Conservation (phyloP, 202 grass and related monocot species). For the Saccharum hybrid region DNA sequence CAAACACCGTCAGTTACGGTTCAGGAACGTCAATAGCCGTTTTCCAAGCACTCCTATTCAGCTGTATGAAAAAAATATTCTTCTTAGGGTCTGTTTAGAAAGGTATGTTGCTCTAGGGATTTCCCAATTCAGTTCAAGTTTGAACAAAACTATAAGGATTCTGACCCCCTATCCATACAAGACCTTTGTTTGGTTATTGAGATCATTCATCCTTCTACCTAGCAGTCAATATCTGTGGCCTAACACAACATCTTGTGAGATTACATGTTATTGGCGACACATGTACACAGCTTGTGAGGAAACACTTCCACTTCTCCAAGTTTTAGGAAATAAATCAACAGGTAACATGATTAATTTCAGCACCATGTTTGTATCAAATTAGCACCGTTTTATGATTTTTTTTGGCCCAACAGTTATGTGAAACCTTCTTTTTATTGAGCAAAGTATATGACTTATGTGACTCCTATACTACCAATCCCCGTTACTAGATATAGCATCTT, state of each 20-base stretch:
- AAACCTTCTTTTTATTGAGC: conserved; percentile 1
- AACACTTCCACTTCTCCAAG: conserved; percentile 26
- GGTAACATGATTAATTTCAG: not conserved
- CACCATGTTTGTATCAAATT: not conserved
- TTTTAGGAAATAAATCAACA: conserved; percentile 26
- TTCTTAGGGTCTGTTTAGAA: not conserved
- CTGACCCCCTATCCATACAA: not conserved
- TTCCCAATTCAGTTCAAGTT: not conserved
- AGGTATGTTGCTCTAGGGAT: not conserved
- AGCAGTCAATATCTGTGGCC: not conserved
- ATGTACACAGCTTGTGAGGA: not conserved
- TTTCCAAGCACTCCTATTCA: too few relatives aligned
- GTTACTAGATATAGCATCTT: not conserved
- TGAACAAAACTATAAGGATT: not conserved
- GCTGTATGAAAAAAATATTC: not conserved
- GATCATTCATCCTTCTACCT: not conserved
- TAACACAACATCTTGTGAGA: not conserved
- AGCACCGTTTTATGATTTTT: not conserved
- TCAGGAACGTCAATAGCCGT: too few relatives aligned
- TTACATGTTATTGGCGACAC: not conserved
- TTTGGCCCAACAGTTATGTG: not conserved
- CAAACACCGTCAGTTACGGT: too few relatives aligned
- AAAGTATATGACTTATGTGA: conserved; percentile 15
- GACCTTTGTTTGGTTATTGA: conserved; percentile 25
- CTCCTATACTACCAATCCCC: not conserved